These are phyloP conservation scores for Phytophthora nicotianae DNA, from an alignment of 352 stramenopile species.

Conservation along the genomic window DNA sequence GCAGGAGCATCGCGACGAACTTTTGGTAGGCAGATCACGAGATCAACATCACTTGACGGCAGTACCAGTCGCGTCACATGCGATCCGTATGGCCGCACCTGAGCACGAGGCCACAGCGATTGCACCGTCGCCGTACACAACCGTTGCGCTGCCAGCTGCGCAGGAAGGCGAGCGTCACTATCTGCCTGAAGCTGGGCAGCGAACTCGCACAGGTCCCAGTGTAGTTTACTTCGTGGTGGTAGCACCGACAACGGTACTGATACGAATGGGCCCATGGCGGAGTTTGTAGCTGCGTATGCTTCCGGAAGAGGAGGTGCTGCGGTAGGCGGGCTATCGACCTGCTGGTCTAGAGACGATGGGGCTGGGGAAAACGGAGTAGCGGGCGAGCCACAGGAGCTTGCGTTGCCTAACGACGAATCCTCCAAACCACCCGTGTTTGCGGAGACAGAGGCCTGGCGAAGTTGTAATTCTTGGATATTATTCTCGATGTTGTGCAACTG, in stretches of 20 bases:
- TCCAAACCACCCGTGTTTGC: slow-evolving; percentile 23
- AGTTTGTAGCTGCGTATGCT: slow-evolving; percentile 52
- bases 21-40: slow-evolving; percentile 98
- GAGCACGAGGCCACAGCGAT: slow-evolving; percentile 93
- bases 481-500: slow-evolving; percentile 52
- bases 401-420: slow-evolving; percentile 30
- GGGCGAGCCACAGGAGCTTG: slow-evolving; percentile 36
- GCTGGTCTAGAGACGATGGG: slow-evolving; percentile 36
- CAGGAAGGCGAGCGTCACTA: slow-evolving; percentile 65
- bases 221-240: slow-evolving; percentile 82
- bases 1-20: slow-evolving; percentile 95
- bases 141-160: slow-evolving; percentile 76
- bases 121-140: slow-evolving; percentile 85
- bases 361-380: slow-evolving; percentile 41
- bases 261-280: slow-evolving; percentile 76
- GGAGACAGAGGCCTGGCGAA: slow-evolving; percentile 28
- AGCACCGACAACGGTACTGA: slow-evolving; percentile 85
- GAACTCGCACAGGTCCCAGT: slow-evolving; percentile 90
- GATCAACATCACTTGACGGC: slow-evolving; percentile 96
- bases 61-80: slow-evolving; percentile 96
- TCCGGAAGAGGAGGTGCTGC: slow-evolving; percentile 40
- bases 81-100: slow-evolving; percentile 97
- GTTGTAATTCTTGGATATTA: slow-evolving; percentile 49
- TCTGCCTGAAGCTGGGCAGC: slow-evolving; percentile 79
- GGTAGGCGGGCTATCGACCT: slow-evolving; percentile 26